These are phyloP conservation scores for Trichoderma reesei DNA, from an alignment of 495 filamentous ascomycete genomes.

Conservation along the genomic window DNA sequence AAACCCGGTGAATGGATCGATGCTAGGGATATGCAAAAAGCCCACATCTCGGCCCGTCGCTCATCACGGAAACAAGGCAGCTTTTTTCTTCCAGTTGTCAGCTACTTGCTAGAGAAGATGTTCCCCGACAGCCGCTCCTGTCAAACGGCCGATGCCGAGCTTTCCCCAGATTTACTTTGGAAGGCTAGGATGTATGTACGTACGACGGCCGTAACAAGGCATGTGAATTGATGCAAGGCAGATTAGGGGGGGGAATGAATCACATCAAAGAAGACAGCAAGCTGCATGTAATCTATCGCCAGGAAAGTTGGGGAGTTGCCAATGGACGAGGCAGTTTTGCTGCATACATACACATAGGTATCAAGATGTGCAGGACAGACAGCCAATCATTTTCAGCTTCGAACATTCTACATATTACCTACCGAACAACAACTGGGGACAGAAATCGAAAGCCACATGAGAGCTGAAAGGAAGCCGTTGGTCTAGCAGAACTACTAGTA, in stretches of 20 bases:
- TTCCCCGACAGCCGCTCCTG: background rate
- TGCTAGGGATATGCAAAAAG: too few relatives aligned
- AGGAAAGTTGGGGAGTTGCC: too few relatives aligned
- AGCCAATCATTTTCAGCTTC: too few relatives aligned
- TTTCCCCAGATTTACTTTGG: background rate
- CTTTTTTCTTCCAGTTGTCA: too few relatives aligned
- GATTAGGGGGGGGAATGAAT: background rate
- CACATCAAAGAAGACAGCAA: background rate
- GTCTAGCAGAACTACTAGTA: background rate
- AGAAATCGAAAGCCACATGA: background rate
- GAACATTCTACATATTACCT: too few relatives aligned
- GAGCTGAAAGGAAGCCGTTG: background rate
- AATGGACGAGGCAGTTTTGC: too few relatives aligned
- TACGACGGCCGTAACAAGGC: background rate
- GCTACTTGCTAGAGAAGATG: background rate
- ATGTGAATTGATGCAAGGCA: background rate
- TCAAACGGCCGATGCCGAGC: conserved; percentile 1
- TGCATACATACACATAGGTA: too few relatives aligned
- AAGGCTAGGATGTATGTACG: background rate
- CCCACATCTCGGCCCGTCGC: background rate
- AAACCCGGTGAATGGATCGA: too few relatives aligned
- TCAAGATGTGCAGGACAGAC: too few relatives aligned
- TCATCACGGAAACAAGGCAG: background rate
- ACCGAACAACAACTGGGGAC: too few relatives aligned
- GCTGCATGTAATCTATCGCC: too few relatives aligned